These are phyloP conservation scores for Silene vulgaris DNA, from an alignment of 179 eudicot species.

Conservation along the genomic window DNA sequence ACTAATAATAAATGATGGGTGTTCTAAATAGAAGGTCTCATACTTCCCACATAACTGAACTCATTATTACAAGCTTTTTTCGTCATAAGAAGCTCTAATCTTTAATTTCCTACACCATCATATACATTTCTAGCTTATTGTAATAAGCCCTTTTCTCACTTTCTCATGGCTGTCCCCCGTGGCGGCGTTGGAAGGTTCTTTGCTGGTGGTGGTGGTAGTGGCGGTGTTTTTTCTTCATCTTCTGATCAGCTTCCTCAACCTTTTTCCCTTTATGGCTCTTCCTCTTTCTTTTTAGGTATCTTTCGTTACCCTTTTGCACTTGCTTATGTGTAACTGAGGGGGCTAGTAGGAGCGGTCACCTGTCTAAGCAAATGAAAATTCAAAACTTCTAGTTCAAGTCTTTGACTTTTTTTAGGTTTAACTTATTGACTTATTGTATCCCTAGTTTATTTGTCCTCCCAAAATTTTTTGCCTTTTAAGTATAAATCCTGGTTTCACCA, in stretches of 20 bases:
- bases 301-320: not conserved
- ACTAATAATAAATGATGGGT: conserved; percentile 37
- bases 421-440: too few species aligned
- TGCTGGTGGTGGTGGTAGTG: not conserved
- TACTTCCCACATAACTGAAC: conserved; percentile 66
- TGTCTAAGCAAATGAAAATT: too few species aligned
- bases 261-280: not conserved
- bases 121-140: conserved; percentile 10
- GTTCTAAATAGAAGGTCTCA: conserved; percentile 53
- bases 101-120: not conserved
- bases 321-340: too few species aligned
- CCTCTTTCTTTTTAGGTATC: not conserved
- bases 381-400: too few species aligned
- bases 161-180: not conserved
- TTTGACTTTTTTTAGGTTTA: too few species aligned
- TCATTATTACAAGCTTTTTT: conserved; percentile 80
- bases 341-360: too few species aligned
- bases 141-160: not conserved
- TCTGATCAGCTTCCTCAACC: not conserved
- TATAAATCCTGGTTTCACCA: too few species aligned
- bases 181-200: not conserved
- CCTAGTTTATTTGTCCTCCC: too few species aligned
- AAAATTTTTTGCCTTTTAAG: too few species aligned
- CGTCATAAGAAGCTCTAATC: conserved; percentile 61
- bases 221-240: not conserved